Evolutionary conservation across 2,329 filamentous ascomycete species (phyloP).

Genomic region (Uncinocarpus reesii): DNA sequence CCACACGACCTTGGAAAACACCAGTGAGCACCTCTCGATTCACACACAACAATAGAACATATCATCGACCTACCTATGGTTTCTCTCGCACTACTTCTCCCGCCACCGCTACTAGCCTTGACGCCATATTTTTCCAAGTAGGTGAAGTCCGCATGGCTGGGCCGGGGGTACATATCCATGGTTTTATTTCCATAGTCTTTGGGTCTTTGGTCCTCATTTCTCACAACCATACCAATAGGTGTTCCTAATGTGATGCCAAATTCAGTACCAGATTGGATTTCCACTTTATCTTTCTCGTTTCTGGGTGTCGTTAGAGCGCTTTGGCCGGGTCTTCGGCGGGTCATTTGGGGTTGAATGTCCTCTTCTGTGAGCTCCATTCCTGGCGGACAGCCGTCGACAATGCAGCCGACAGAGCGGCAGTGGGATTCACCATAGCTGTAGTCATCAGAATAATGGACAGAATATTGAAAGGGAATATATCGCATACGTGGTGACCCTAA

Average conservation of each 20-base stretch:
- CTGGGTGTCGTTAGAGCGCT: slow-evolving; percentile 81
- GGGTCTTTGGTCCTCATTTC: slow-evolving; percentile 86
- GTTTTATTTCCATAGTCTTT: slow-evolving; percentile 83
- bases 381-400: slow-evolving; percentile 85
- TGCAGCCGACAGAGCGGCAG: slow-evolving; percentile 85
- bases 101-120: slow-evolving; percentile 81
- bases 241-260: slow-evolving; percentile 82
- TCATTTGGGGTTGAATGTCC: slow-evolving; percentile 93
- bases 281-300: slow-evolving; percentile 81
- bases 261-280: slow-evolving; percentile 89
- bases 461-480: slow-evolving; percentile 16
- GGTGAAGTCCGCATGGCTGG: slow-evolving; percentile 91
- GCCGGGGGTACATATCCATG: slow-evolving; percentile 84
- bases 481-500: slow-evolving; percentile 61
- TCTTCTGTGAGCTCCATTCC: slow-evolving; percentile 73
- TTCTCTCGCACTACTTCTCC: slow-evolving; percentile 83
- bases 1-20: slow-evolving; percentile 57
- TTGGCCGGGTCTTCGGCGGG: slow-evolving; percentile 78
- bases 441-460: slow-evolving; percentile 14
- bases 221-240: slow-evolving; percentile 75
- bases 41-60: background rate
- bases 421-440: slow-evolving; percentile 71
- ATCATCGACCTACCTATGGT: slow-evolving; percentile 57
- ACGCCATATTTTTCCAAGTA: slow-evolving; percentile 96
- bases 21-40: background rate